Conservation (phyloP, 164 flowering plant genomes). For the Vitis labrusca region DNA sequence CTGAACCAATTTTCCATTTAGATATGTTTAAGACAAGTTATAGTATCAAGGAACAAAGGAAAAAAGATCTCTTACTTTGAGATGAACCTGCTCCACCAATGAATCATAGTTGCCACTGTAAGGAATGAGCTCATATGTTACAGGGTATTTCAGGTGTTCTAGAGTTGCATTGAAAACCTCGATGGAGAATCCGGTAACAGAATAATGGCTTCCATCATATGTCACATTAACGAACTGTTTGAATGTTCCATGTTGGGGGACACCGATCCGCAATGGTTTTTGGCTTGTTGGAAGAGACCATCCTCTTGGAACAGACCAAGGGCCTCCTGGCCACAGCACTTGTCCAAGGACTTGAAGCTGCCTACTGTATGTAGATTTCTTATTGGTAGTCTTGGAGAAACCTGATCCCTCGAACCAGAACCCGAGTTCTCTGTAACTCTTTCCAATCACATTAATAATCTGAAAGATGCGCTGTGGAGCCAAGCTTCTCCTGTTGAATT, state of each 20-base stretch:
- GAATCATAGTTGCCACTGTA: slow-evolving; percentile 21
- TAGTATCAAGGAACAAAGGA: no score
- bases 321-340: slow-evolving; percentile 26
- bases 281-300: slow-evolving; percentile 5
- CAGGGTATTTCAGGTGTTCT: slow-evolving; percentile 11
- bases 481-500: no score
- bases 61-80: slow-evolving; percentile 10
- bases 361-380: no score
- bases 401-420: no score
- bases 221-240: slow-evolving; percentile 15
- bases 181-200: slow-evolving; percentile 17
- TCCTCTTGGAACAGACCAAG: slow-evolving; percentile 20
- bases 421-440: no score
- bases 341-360: slow-evolving; percentile 15
- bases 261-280: slow-evolving; percentile 19
- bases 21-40: no score
- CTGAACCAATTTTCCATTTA: neutral
- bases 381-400: no score
- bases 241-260: slow-evolving; percentile 8
- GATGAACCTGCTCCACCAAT: slow-evolving; percentile 14
- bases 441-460: no score
- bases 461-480: no score
- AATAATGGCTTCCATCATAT: neutral
- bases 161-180: slow-evolving; percentile 22
- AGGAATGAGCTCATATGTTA: slow-evolving; percentile 14